Evolutionary conservation across 352 stramenopile species (phyloP), one percentile per base, ranked within the genome.

Genomic region (Globisporangium acanthophoron): DNA sequence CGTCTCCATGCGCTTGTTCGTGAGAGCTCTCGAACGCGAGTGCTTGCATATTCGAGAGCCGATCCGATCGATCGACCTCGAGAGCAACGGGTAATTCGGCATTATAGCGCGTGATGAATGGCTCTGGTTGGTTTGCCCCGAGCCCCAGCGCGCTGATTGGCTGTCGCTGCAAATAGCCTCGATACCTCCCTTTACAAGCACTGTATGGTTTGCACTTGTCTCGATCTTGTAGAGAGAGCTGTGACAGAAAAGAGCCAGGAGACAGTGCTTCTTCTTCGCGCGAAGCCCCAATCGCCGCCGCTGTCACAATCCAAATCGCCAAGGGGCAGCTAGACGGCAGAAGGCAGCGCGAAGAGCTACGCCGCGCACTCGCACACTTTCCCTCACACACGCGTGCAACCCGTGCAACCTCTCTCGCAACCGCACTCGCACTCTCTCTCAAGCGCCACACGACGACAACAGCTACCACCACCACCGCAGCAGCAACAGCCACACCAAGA

Each of bases 291-390:
- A 62, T 56, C 58, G 51, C 54, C 41, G 37, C 52, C 20, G 21
- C 33, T 9, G 52, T 48, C 59, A 65, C 46, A 65, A 65, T 59
- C 53, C 44, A 57, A 65, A 44, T 50, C 45, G 53, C 53, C 59
- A 65, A 65, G 45, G 53, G 59, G 59, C 59, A 65, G 50, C 58
- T 39, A 31, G 16, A 12, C n/a, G 4, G 7, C 18, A 48, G 43
- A 48, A 48, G 18, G 43, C 6, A 9, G 43, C 43, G 44, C 43
- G 44, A 49, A 49, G 44, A 49, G 44, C 44, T 49, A 43, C 52
- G 18, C 52, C 52, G 18, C 52, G 7, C 53, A 3, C 41, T 37
- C 29, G 13, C 45, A 24, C 44, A 2, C 31, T 9, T 31, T 50
- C 40, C 18, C 27, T 24, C 48, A 20, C 24, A 27, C 24, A 27